Evolutionary conservation across 441 rosid species (phyloP).

Genomic region (Kokia cookei): DNA sequence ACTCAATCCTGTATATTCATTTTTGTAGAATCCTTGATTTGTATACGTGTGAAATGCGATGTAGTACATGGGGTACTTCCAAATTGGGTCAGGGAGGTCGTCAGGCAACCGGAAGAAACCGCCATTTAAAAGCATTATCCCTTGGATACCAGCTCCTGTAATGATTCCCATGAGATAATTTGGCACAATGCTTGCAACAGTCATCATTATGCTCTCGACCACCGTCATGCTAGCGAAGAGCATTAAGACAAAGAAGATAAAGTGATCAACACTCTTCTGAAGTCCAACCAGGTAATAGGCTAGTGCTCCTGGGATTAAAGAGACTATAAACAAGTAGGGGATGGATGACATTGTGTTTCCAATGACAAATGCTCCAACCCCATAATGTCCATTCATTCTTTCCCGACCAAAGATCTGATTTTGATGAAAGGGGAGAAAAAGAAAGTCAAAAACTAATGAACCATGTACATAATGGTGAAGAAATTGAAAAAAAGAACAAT

Average conservation of each 20-base stretch:
- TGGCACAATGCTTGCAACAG: slow-evolving; percentile 48
- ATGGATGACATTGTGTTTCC: slow-evolving; percentile 46
- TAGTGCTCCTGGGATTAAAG: slow-evolving; percentile 49
- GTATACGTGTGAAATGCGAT: slow-evolving; percentile 49
- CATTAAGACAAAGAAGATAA: slow-evolving; percentile 22
- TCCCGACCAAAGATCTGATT: slow-evolving; percentile 20
- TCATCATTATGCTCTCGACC: slow-evolving; percentile 67
- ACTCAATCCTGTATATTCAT: slow-evolving; percentile 39
- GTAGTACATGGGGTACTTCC: slow-evolving; percentile 54
- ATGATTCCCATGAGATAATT: slow-evolving; percentile 57
- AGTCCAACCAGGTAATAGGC: slow-evolving; percentile 43
- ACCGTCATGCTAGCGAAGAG: slow-evolving; percentile 35
- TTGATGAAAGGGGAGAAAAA: no score
- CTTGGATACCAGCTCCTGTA: slow-evolving; percentile 49
- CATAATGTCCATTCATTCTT: slow-evolving; percentile 56
- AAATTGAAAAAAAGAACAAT: no score
- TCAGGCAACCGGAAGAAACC: slow-evolving; percentile 52
- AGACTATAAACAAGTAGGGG: slow-evolving; percentile 38
- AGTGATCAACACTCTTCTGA: slow-evolving; percentile 31
- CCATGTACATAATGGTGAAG: no score
- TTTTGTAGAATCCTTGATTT: slow-evolving; percentile 50
- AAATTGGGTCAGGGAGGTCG: slow-evolving; percentile 41
- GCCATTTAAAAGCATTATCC: slow-evolving; percentile 42
- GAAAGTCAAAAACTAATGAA: no score
- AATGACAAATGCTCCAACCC: slow-evolving; percentile 34